Evolutionary conservation across 345 rosid genomes (phyloP).

Genomic region (Gossypium turneri): DNA sequence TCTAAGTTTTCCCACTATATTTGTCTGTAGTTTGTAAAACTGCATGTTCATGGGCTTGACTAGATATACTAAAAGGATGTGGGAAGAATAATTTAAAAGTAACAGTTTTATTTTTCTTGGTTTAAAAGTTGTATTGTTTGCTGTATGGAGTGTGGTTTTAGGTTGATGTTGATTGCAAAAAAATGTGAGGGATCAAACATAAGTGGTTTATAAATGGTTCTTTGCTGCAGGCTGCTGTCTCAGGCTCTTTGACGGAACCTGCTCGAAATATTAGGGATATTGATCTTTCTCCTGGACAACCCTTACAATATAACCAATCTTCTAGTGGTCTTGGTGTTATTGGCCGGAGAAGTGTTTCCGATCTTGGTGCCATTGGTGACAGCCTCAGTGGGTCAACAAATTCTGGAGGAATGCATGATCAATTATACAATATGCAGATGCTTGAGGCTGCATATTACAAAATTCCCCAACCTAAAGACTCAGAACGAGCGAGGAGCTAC

Average conservation of each 20-base stretch:
- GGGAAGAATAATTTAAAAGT: not conserved
- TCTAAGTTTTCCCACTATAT: not conserved
- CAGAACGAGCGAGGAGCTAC: conserved; percentile 83
- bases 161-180: not conserved
- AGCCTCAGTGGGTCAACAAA: conserved; percentile 46
- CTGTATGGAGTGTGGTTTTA: not conserved
- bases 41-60: not conserved
- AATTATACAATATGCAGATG: conserved; percentile 73
- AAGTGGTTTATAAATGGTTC: conserved; percentile 18
- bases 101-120: not conserved
- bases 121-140: not conserved
- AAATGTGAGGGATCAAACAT: not conserved
- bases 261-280: conserved; percentile 57
- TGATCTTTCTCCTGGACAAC: conserved; percentile 92
- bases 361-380: conserved; percentile 86
- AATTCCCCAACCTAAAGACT: conserved; percentile 88
- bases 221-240: conserved; percentile 53
- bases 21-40: not conserved
- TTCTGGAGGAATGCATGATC: conserved; percentile 65
- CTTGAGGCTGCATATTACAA: conserved; percentile 81
- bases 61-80: not conserved
- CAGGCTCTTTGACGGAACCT: conserved; percentile 61
- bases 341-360: conserved; percentile 79
- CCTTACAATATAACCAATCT: conserved; percentile 63
- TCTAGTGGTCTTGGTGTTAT: conserved; percentile 78